Percentiles rank a stretch among this genome's conserved stretches.
Evolutionary conservation across 78 protist species (phyloP).

Genomic region (Pigoraptor vietnamica): DNA sequence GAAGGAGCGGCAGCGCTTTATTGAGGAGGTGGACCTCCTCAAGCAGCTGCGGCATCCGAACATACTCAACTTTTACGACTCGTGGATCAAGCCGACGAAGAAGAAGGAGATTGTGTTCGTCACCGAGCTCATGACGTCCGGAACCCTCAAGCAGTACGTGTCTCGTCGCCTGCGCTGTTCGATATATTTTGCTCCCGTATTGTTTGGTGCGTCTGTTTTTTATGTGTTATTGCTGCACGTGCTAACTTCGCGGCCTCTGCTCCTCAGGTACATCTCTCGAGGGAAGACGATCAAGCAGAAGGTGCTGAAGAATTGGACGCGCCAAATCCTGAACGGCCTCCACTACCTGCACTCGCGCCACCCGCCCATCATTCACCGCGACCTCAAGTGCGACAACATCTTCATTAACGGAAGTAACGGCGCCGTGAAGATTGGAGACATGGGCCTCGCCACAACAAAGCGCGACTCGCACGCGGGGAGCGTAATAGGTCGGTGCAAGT

Average conservation of each 20-base stretch:
- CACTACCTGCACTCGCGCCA: conserved; percentile 66
- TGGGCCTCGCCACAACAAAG: conserved; percentile 53
- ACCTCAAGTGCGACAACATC: conserved; percentile 93
- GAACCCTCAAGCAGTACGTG: conserved; percentile 63
- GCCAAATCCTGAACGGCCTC: conserved; percentile 80
- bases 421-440: conserved; percentile 86
- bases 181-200: too few species aligned
- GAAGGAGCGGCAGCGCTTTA: not conserved
- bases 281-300: conserved; percentile 21
- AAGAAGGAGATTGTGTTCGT: conserved; percentile 50
- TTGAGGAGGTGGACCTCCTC: conserved; percentile 49
- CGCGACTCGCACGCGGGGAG: not conserved
- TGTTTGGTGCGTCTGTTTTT: too few species aligned
- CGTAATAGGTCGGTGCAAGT: not conserved
- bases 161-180: not conserved
- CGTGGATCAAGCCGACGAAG: conserved; percentile 40
- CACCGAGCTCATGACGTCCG: conserved; percentile 87
- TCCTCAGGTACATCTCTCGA: not conserved
- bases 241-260: not conserved
- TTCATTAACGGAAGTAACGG: conserved; percentile 83
- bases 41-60: conserved; percentile 42
- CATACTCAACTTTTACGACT: conserved; percentile 46
- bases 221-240: too few species aligned
- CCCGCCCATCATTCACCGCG: conserved; percentile 89
- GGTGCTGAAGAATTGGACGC: conserved; percentile 49